Evolutionary conservation across 2,329 filamentous ascomycete species (phyloP).

Genomic region (Diaporthe citriasiana): DNA sequence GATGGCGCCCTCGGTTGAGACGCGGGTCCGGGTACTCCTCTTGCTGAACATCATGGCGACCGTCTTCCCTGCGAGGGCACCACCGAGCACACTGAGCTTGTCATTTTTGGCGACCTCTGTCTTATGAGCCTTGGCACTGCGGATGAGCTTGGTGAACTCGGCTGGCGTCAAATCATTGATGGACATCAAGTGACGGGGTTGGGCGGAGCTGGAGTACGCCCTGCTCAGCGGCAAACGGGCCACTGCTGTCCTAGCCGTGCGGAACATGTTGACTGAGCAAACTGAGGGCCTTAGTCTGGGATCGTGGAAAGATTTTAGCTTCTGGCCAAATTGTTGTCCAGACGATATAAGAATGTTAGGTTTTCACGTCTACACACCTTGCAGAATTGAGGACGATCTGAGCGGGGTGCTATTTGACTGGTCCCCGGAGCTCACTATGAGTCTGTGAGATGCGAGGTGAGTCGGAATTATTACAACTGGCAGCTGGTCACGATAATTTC

Average conservation of each 20-base stretch:
- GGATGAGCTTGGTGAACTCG: slow-evolving; percentile 86
- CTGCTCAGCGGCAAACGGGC: slow-evolving; percentile 56
- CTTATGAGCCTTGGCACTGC: slow-evolving; percentile 86
- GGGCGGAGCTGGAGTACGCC: slow-evolving; percentile 57
- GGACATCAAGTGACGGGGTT: slow-evolving; percentile 88
- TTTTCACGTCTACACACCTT: not conserved
- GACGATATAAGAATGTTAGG: not conserved
- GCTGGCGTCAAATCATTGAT: slow-evolving; percentile 86
- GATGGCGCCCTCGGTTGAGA: slow-evolving; percentile 93
- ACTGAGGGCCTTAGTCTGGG: not conserved
- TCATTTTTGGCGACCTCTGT: slow-evolving; percentile 79
- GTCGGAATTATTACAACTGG: slow-evolving; percentile 3
- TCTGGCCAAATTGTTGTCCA: not conserved
- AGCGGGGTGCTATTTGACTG: not conserved
- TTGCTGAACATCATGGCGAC: slow-evolving; percentile 98
- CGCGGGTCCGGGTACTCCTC: slow-evolving; percentile 90
- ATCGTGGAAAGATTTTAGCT: not conserved
- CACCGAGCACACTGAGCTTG: slow-evolving; percentile 70
- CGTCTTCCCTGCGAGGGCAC: slow-evolving; percentile 79
- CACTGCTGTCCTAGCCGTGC: slow-evolving; percentile 46
- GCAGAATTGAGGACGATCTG: not conserved
- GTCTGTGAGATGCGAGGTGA: not conserved
- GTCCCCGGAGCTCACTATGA: slow-evolving; percentile 3
- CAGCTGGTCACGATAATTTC: slow-evolving; percentile 23
- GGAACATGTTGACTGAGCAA: slow-evolving; percentile 41